Base-by-base conservation (phyloP, 192 early-diverging fungal genomes). In the Rhizoclosmatium globosum region DNA sequence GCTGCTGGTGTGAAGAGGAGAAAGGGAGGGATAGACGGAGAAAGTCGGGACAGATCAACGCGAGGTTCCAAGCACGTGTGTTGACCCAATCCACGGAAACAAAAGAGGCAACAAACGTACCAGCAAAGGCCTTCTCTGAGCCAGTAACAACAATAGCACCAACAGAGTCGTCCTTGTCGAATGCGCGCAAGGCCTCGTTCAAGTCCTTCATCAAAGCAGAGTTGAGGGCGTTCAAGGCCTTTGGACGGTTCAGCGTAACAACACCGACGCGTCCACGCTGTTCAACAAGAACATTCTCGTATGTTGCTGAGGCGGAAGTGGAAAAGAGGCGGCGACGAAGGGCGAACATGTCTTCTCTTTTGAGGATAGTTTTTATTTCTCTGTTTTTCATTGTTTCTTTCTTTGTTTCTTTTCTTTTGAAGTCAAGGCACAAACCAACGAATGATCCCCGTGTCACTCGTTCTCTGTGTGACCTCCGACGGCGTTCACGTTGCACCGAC, bases 71-170 rank as follows among this genome's bases (percentile, higher is more conserved):
- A 31, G 31, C 31, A 31, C 31, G 0, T 31, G 31, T 31, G 31
- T 31, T 31, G 31, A 31, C 31, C 31, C 31, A 31, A 31, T 31
- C 31, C 31, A 31, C 0, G 31, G 0, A 0, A 31, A 31, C 31
- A 31, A 31, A 31, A 31, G 31, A 31, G 31, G 31, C 31, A 31
- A 31, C 31, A 31, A 47, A 43, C 4, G 4, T 85, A 95, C 94
- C 97, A 68, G 98, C 97, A 91, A 99, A 99, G 7, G 96, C 95
- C 81, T 94, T 94, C 83, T 95, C 93, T 84, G 92, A 95, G 70
- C 98, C 98, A 53, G 98, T 99, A 47, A 99, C 82, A 53, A 99
- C 95, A 71, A 99, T 91, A 57, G 95, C 94, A 74, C 96, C 95
- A 74, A 99, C 90, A 21, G 74, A 81, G 6, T 84, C 71, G 81